Evolutionary conservation across 495 filamentous ascomycete genomes (phyloP), one percentile per base, ranked within the genome.

Genomic region (Sordaria brevicollis): DNA sequence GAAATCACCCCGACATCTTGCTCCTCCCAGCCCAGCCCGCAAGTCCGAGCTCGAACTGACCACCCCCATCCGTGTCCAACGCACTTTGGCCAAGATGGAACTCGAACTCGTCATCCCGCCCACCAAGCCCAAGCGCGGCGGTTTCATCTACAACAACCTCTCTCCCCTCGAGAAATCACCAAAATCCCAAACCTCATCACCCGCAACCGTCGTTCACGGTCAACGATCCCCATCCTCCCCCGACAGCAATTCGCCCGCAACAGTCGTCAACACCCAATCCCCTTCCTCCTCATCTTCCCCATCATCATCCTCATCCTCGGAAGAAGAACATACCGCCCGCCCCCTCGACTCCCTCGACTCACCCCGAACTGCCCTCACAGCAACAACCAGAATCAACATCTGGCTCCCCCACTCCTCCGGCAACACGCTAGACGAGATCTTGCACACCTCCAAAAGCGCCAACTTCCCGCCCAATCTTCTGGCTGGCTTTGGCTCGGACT

Each of bases 291-390:
- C 15, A 8, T 21, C 17, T 39, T 17, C 36, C 4, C 17, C 13
- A 62, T 36, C 17, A 17, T 31, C 49, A 66, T 19, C 62, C 67
- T 6, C 70, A 69, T 1, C 54, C 49, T 10, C 76, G 1, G 78
- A 77, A 31, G 76, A 74, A 7, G 76, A 78, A 10, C 69, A 73
- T n/a, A 83, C 81, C 11, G 80, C 83, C 11, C 78, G 81, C 10
- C 81, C 80, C 0, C 66, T 25, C 65, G 70, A 38, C 17, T 43
- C 37, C 2, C 66, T 25, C 65, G 70, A 38, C 17, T 43, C 37
- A 1, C 65, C 17, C 0, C 69, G 62, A 9, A 68, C 62, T 1
- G 65, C 36, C 13, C 41, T 38, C 6, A 66, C 29, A 69, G 36
- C 68, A 68, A 29, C 72, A 49, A 72, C n/a, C n/a, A n/a, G 73